Percentiles rank a stretch among this genome's conserved stretches.
These are phyloP conservation scores for Thymus quinquecostatus DNA, from an alignment of 257 asterid genomes.

Conservation along the genomic window DNA sequence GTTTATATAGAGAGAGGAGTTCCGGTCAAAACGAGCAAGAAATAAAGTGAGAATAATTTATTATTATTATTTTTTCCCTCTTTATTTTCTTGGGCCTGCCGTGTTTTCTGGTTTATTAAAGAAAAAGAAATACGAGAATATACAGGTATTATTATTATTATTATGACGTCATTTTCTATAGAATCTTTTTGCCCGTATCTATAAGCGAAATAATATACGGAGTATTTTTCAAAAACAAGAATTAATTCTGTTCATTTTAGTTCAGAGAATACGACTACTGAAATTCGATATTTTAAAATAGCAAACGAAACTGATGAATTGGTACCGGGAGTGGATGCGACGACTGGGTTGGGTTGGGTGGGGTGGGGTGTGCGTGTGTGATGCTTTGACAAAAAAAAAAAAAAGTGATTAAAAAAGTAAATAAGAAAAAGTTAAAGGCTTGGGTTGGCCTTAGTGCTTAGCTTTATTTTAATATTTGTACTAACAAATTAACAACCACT, in stretches of 20 bases:
- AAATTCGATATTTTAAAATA: too few species aligned
- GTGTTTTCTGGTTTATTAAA: constrained; percentile 10
- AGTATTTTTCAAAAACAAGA: too few species aligned
- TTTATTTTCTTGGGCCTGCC: background rate
- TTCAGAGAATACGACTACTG: too few species aligned
- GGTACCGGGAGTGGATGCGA: too few species aligned
- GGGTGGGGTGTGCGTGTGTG: background rate
- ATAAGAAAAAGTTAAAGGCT: constrained; percentile 38
- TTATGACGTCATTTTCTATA: background rate
- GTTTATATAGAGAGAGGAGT: constrained; percentile 50
- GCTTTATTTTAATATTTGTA: constrained; percentile 23
- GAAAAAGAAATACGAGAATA: background rate
- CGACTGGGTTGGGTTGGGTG: too few species aligned
- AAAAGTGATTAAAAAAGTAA: constrained; percentile 23
- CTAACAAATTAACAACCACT: background rate
- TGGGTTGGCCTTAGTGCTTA: constrained; percentile 29
- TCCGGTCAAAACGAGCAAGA: constrained; percentile 52
- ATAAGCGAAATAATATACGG: too few species aligned
- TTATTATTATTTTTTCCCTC: background rate
- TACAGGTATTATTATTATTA: background rate
- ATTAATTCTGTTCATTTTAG: too few species aligned
- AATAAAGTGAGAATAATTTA: constrained; percentile 37
- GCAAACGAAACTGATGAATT: too few species aligned
- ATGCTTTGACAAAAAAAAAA: constrained; percentile 32
- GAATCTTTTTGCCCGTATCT: too few species aligned